A percentile compares a stretch with the other conserved stretches of the same genome.
phyloP scores from a whole-genome alignment of 352 stramenopile species.

The Pythium guiyangense region DNA sequence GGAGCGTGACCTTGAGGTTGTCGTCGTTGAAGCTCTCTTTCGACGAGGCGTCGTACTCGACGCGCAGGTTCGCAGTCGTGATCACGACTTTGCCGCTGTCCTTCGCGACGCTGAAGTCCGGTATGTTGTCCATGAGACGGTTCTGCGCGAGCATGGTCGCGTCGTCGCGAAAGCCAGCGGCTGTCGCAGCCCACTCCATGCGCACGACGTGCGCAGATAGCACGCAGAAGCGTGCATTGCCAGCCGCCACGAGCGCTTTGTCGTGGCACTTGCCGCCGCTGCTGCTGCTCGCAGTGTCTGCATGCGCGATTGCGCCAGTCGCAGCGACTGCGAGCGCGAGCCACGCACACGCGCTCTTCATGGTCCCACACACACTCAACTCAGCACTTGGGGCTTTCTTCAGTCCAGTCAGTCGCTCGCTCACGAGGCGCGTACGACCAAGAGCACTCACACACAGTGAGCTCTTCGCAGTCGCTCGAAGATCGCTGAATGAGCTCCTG shows the following conservation, averaged over 20 bases:
- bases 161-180: slow-evolving; percentile 16
- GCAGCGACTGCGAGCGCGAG: slow-evolving; percentile 3
- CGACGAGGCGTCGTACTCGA: slow-evolving; percentile 18
- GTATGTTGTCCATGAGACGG: slow-evolving; percentile 13
- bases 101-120: slow-evolving; percentile 10
- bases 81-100: slow-evolving; percentile 17
- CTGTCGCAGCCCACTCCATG: slow-evolving; percentile 21
- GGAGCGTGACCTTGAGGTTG: slow-evolving; percentile 21
- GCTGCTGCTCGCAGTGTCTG: not conserved
- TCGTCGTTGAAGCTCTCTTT: slow-evolving; percentile 20
- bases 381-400: too few relatives aligned
- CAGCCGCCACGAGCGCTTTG: slow-evolving; percentile 15
- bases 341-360: slow-evolving; percentile 7
- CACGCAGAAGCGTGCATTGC: slow-evolving; percentile 31
- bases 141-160: slow-evolving; percentile 20
- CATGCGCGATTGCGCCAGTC: not conserved
- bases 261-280: slow-evolving; percentile 11
- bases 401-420: not conserved
- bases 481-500: slow-evolving; percentile 7
- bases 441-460: not conserved
- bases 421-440: not conserved
- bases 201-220: slow-evolving; percentile 28
- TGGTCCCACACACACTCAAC: not conserved
- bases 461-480: not conserved
- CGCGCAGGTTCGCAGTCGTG: slow-evolving; percentile 11